Conservation (phyloP, 2,329 filamentous ascomycete genomes). For the Aplosporella prunicola region DNA sequence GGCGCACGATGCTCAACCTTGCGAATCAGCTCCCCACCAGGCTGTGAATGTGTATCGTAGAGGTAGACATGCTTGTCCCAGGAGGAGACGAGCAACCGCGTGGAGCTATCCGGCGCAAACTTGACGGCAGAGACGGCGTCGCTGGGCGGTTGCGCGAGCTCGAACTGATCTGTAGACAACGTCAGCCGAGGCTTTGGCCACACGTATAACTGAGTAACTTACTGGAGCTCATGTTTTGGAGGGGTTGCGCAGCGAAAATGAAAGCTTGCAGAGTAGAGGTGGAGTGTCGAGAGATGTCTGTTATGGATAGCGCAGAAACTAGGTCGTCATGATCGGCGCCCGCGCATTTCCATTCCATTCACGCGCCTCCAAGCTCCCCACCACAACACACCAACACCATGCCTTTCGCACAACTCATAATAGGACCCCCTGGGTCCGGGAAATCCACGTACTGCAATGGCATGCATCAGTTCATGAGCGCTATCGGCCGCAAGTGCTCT, state of each 20-base stretch:
- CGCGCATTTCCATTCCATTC: constrained; percentile 3
- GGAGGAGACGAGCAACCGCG: constrained; percentile 76
- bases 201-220: background rate
- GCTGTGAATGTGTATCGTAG: constrained; percentile 61
- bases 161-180: constrained; percentile 52
- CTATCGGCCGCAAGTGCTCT: constrained; percentile 88
- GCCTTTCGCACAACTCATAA: constrained; percentile 66
- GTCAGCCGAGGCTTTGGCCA: constrained; percentile 1
- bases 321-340: constrained; percentile 10
- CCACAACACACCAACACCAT: constrained; percentile 23
- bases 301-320: constrained; percentile 6
- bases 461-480: constrained; percentile 96
- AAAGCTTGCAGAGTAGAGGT: too few species aligned
- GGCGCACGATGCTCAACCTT: constrained; percentile 76
- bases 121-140: constrained; percentile 81
- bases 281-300: too few species aligned
- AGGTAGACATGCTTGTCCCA: constrained; percentile 92
- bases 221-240: constrained; percentile 13
- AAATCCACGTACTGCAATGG: constrained; percentile 99
- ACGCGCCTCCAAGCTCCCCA: constrained; percentile 6
- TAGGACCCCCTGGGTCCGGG: constrained; percentile 89
- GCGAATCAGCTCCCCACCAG: constrained; percentile 55
- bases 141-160: constrained; percentile 69
- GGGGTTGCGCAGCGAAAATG: background rate
- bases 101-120: constrained; percentile 70